phyloP scores from a whole-genome alignment of 164 flowering plant species.

The Vitis vinifera region DNA sequence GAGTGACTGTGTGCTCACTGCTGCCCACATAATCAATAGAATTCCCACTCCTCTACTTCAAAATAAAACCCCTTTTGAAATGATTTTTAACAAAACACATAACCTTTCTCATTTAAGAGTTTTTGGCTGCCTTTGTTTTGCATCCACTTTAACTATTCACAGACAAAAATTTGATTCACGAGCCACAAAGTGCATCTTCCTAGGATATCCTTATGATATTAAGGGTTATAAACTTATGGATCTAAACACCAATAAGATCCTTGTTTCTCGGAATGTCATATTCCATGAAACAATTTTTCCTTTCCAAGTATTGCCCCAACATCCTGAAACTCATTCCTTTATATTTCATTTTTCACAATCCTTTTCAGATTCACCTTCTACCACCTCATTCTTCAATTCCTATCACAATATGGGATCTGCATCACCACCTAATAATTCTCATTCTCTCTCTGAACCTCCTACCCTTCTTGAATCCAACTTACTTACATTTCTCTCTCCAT shows the following conservation, averaged over 20 bases:
- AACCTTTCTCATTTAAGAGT: background rate
- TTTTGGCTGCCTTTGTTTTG: constrained; percentile 8
- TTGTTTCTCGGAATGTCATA: background rate
- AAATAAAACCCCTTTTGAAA: background rate
- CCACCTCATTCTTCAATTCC: no score
- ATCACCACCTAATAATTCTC: no score
- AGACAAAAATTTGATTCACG: background rate
- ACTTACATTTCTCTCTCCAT: no score
- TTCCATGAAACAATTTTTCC: background rate
- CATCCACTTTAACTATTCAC: background rate
- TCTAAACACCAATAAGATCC: no score
- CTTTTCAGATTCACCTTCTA: no score
- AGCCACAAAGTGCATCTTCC: background rate
- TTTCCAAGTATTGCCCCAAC: background rate
- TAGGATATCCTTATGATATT: background rate
- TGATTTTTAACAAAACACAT: background rate
- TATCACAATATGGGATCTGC: no score
- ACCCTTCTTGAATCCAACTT: no score
- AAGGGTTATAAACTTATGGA: constrained; percentile 9
- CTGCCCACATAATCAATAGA: background rate
- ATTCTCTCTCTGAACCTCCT: no score
- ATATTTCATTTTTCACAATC: no score
- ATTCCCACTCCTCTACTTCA: background rate
- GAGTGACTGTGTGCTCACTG: background rate
- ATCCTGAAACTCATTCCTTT: no score